Evolutionary conservation across 2,329 filamentous ascomycete genomes (phyloP).

Genomic region (Grosmannia huntii): DNA sequence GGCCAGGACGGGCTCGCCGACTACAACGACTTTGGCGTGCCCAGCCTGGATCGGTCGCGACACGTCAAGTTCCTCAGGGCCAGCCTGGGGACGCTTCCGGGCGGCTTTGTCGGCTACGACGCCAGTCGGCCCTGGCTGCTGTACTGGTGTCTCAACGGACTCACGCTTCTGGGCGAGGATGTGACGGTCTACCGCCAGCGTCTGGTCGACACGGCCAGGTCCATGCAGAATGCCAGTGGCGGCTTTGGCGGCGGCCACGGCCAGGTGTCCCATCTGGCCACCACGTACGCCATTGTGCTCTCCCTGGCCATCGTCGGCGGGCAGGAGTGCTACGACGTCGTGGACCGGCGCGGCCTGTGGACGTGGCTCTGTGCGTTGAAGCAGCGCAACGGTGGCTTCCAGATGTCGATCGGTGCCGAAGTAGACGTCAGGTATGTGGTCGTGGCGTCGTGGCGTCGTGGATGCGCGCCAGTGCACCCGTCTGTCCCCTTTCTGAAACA

Average conservation of each 20-base stretch:
- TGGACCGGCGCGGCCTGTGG: constrained; percentile 81
- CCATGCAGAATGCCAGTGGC: constrained; percentile 70
- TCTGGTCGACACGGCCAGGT: constrained; percentile 61
- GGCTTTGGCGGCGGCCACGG: constrained; percentile 93
- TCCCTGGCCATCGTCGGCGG: constrained; percentile 69
- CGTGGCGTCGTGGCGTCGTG: constrained; percentile 3
- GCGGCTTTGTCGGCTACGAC: constrained; percentile 61
- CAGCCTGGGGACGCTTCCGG: constrained; percentile 49
- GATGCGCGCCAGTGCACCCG: not conserved
- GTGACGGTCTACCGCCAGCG: constrained; percentile 51
- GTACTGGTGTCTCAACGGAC: constrained; percentile 76
- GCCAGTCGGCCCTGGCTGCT: constrained; percentile 86
- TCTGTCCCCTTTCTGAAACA: not conserved
- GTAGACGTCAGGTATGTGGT: constrained; percentile 66
- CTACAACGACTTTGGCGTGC: constrained; percentile 61
- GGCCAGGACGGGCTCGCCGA: constrained; percentile 39
- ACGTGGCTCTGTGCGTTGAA: constrained; percentile 80
- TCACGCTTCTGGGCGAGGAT: constrained; percentile 68
- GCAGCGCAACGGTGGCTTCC: constrained; percentile 79
- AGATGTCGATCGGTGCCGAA: constrained; percentile 74
- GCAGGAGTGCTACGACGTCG: constrained; percentile 50
- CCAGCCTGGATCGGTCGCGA: constrained; percentile 52
- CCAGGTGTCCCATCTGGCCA: constrained; percentile 77
- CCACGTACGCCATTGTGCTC: constrained; percentile 74
- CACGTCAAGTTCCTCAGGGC: constrained; percentile 51